Percentiles rank a stretch among this genome's conserved stretches.
These are phyloP conservation scores for Plantago lanceolata DNA, from an alignment of 305 asterid species.

Conservation along the genomic window DNA sequence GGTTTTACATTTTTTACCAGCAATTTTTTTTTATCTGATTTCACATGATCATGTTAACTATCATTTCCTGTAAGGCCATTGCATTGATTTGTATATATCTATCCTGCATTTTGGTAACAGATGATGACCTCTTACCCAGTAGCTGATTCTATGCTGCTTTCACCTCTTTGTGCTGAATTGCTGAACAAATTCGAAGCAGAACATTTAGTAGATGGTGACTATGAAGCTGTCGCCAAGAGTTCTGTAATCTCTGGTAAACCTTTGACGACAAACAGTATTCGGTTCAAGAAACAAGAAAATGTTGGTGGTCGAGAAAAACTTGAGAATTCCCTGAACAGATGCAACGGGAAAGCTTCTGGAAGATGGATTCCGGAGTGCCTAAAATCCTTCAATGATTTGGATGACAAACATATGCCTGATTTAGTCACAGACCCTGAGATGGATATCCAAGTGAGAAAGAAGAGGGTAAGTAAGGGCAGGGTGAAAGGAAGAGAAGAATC, in stretches of 20 bases:
- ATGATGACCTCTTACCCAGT: constrained; percentile 60
- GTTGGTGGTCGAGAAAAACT: constrained; percentile 24
- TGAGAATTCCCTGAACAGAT: constrained; percentile 28
- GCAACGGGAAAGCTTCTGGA: constrained; percentile 33
- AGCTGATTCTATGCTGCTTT: constrained; percentile 46
- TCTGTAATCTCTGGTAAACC: constrained; percentile 35
- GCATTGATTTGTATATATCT: constrained; percentile 15
- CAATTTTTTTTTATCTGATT: constrained; percentile 14
- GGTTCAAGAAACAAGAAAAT: constrained; percentile 34
- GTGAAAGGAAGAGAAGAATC: constrained; percentile 37
- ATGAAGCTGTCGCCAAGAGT: constrained; percentile 36
- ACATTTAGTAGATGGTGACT: constrained; percentile 28
- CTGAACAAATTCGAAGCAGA: constrained; percentile 44
- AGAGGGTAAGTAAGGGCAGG: constrained; percentile 37
- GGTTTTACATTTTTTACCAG: constrained; percentile 10
- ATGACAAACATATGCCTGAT: constrained; percentile 33
- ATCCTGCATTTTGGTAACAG: constrained; percentile 38
- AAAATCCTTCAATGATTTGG: constrained; percentile 32
- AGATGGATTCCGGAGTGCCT: constrained; percentile 36
- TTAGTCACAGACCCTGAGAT: constrained; percentile 32
- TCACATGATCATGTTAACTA: constrained; percentile 6
- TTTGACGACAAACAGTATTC: constrained; percentile 31
- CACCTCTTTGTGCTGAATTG: constrained; percentile 72
- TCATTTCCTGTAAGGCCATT: constrained; percentile 15
- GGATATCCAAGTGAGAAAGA: constrained; percentile 34